A percentile compares a stretch with the other conserved stretches of the same genome.
These are phyloP conservation scores for Boechera retrofracta DNA, from an alignment of 345 rosid species.

Conservation along the genomic window DNA sequence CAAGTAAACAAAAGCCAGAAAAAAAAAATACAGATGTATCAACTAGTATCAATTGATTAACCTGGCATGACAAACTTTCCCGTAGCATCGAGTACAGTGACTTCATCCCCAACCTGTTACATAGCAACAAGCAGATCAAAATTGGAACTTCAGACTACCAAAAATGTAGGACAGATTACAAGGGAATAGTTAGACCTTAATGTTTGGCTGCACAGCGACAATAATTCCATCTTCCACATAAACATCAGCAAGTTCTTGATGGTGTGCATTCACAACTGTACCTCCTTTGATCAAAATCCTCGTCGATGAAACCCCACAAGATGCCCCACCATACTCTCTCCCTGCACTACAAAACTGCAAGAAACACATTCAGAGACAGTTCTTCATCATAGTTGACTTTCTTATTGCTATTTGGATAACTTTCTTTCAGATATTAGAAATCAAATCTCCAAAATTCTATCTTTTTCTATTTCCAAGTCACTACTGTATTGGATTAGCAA, in stretches of 20 bases:
- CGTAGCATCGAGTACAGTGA: conserved; percentile 79
- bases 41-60: conserved; percentile 36
- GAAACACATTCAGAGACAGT: conserved; percentile 14
- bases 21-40: neutral
- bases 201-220: conserved; percentile 70
- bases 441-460: conserved; percentile 2
- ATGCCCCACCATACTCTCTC: conserved; percentile 49
- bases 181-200: conserved; percentile 51
- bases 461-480: neutral
- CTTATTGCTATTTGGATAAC: neutral
- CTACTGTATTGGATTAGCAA: neutral
- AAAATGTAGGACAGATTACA: neutral
- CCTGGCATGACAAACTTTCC: conserved; percentile 99
- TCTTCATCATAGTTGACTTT: neutral
- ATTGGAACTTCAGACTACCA: neutral
- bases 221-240: conserved; percentile 83
- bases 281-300: conserved; percentile 91
- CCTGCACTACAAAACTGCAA: conserved; percentile 72
- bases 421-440: conserved; percentile 1
- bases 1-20: neutral
- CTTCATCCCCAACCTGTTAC: conserved; percentile 86
- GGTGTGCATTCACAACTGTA: conserved; percentile 87
- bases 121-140: conserved; percentile 18
- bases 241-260: conserved; percentile 83
- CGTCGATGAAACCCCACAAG: conserved; percentile 42